phyloP scores from a whole-genome alignment of 441 rosid genomes.

The Aleurites moluccanus region DNA sequence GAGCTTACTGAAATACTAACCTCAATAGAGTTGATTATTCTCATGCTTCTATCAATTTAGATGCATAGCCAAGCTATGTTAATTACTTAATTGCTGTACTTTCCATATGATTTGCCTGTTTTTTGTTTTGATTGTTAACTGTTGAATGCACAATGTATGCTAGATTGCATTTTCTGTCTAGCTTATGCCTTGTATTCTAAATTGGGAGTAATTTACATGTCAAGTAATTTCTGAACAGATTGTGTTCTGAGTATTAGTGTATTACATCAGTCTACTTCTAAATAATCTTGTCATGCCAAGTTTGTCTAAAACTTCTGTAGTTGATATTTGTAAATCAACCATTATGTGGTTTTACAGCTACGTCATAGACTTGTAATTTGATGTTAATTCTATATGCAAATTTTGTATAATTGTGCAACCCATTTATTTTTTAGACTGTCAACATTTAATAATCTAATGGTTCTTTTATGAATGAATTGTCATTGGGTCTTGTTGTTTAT shows the following conservation, averaged over 20 bases:
- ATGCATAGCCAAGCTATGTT: background rate
- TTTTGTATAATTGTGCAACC: too few species aligned
- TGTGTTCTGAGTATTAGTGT: background rate
- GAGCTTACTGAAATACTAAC: background rate
- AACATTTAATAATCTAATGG: background rate
- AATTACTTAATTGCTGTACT: background rate
- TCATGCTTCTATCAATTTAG: background rate
- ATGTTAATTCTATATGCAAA: background rate
- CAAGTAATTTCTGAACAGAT: background rate
- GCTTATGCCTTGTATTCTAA: background rate
- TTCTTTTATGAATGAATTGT: background rate
- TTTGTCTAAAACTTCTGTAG: background rate
- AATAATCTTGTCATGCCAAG: constrained; percentile 9
- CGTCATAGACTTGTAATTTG: background rate
- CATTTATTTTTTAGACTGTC: background rate
- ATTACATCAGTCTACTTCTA: background rate
- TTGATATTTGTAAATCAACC: background rate
- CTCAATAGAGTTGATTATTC: background rate
- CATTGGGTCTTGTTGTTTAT: background rate
- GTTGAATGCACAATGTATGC: background rate
- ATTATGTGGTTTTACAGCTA: background rate
- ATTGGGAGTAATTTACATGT: background rate
- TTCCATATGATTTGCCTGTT: background rate
- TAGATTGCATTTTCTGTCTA: background rate
- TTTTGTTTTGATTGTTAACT: background rate